Evolutionary conservation across 257 asterid species (phyloP), one percentile per base, ranked within the genome.

Genomic region (Solanum stenotomum): DNA sequence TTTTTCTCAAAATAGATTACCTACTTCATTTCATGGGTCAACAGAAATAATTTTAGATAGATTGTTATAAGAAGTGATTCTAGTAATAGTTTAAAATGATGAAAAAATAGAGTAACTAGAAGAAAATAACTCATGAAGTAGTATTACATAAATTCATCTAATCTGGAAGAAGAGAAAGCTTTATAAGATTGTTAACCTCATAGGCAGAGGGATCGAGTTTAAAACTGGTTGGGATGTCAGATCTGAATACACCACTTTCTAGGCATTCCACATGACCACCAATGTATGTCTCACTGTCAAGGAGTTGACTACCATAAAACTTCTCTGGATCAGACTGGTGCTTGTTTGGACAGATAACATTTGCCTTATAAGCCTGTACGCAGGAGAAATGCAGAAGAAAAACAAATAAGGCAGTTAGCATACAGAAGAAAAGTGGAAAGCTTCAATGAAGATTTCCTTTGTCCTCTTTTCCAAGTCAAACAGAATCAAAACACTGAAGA

Each of bases 191-290:
- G 75, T 74, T 87, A 84, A 96, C 99, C 95, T 95, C 96, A 91
- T 77, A 97, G 71, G 98, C 99, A 86, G 95, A 91, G 11, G 98
- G 98, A 89, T 97, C 98, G 46, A 97, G 98, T 91, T 96, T 97
- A 92, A 97, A 97, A 93, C 94, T 94, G 83, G 96, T 94, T 13
- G 99, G 99, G 89, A 97, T 93, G 90, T 97, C 99, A 87, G 99
- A 97, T 93, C 99, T 96, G 92, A 97, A 97, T 92, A 97, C 99
- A 67, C 99, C 99, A 94, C 98, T 96, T 94, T 97, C 99, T 77
- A 97, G 94, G 92, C 99, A 97, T 92, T 97, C 99, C 89, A 97
- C 99, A 87, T 97, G 99, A 68, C 99, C 99, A 72, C 99, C 99
- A 65, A 97, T 97, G 90, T 97, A 97, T 42, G 99, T 97, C 92